Evolutionary conservation across 2,329 filamentous ascomycete genomes (phyloP).

Genomic region (Nemania sp.): DNA sequence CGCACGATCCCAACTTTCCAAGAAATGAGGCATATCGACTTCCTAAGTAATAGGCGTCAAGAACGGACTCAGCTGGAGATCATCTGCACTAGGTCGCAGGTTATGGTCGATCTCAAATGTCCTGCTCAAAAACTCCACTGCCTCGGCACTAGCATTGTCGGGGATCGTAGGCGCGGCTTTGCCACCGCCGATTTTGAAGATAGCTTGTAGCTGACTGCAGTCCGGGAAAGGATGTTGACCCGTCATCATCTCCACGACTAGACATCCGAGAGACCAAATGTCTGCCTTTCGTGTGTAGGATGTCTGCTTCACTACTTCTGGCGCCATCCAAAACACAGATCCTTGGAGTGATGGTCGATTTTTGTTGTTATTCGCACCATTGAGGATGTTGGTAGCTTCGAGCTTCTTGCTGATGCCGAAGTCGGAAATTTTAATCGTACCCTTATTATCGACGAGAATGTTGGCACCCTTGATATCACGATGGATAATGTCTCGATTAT

Average conservation of each 20-base stretch:
- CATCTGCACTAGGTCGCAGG: slow-evolving; percentile 86
- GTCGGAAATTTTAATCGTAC: slow-evolving; percentile 98
- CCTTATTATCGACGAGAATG: slow-evolving; percentile 98
- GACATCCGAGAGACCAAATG: slow-evolving; percentile 95
- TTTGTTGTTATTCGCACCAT: slow-evolving; percentile 67
- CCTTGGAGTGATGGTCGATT: slow-evolving; percentile 84
- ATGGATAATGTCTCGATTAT: slow-evolving; percentile 94
- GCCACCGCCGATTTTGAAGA: slow-evolving; percentile 95
- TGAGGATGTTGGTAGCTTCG: slow-evolving; percentile 84
- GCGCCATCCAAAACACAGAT: slow-evolving; percentile 99
- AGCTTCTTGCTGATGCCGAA: slow-evolving; percentile 99
- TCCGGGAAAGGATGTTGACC: slow-evolving; percentile 95
- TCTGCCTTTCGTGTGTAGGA: slow-evolving; percentile 98
- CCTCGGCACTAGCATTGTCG: slow-evolving; percentile 81
- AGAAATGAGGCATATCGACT: slow-evolving; percentile 32
- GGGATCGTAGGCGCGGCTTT: slow-evolving; percentile 88
- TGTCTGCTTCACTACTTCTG: slow-evolving; percentile 96
- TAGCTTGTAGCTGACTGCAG: slow-evolving; percentile 94
- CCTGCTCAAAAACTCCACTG: slow-evolving; percentile 77
- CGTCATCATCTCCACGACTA: slow-evolving; percentile 99
- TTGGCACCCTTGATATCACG: slow-evolving; percentile 99
- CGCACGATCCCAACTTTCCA: slow-evolving; percentile 26
- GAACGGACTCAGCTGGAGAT: slow-evolving; percentile 83
- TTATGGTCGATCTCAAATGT: slow-evolving; percentile 98
- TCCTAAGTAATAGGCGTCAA: slow-evolving; percentile 68